Conservation (phyloP, 148 eudicot genomes). For the Vaccinium darrowii region DNA sequence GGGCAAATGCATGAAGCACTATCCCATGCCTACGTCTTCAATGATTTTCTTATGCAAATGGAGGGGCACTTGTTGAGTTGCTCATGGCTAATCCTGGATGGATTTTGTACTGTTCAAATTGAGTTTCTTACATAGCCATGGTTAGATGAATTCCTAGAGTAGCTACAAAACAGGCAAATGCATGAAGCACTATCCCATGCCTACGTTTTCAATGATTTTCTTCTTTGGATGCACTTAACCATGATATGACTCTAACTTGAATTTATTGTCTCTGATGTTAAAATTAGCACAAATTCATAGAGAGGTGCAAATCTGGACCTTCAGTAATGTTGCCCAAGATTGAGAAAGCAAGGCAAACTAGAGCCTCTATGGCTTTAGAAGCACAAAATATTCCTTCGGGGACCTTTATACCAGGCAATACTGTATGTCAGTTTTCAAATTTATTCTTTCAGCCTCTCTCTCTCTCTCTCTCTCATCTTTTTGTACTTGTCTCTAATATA, state of each 20-base stretch:
- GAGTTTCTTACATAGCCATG: no score
- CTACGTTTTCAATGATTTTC: neutral
- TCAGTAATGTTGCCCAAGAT: slow-evolving; percentile 71
- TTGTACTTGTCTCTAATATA: neutral
- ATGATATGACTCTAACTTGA: slow-evolving; percentile 1
- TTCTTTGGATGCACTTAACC: neutral
- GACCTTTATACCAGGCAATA: slow-evolving; percentile 54
- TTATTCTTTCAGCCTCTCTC: neutral
- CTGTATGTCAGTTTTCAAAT: slow-evolving; percentile 18
- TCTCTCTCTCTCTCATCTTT: neutral
- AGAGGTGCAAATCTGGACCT: slow-evolving; percentile 84
- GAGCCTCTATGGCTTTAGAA: slow-evolving; percentile 70
- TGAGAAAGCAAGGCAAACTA: slow-evolving; percentile 79
- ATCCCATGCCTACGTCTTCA: no score
- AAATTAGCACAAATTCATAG: slow-evolving; percentile 90
- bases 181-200: slow-evolving; percentile 3
- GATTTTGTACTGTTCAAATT: no score
- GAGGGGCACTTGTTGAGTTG: no score
- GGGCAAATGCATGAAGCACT: no score
- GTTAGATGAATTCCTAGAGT: no score
- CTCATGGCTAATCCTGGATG: no score
- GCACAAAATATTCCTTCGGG: slow-evolving; percentile 57
- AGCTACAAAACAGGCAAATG: neutral
- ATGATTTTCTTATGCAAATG: no score
- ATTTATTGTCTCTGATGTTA: slow-evolving; percentile 9